Base-by-base conservation (phyloP, 768 basidiomycete species). In the Leccinum ochraceum region DNA sequence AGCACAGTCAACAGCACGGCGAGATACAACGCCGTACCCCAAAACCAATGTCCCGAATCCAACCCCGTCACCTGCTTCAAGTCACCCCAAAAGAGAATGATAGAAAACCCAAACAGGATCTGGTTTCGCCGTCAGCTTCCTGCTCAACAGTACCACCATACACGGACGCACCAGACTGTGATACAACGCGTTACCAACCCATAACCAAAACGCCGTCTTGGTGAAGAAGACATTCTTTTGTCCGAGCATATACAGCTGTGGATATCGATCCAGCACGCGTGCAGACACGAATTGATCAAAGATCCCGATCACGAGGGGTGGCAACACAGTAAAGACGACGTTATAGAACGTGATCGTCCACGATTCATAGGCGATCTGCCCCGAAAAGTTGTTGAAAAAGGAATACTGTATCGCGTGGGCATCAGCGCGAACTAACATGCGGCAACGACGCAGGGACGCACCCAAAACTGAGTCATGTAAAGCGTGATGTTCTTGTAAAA, bases 381-480 rank as follows among this genome's bases (percentile, higher is more conserved):
- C 97, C 1, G 97, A 99, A 79, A 97, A 98, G 69, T 96, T 97
- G 81, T 98, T 99, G 84, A 95, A 93, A 81, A 98, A 96, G 10
- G 97, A 97, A 75, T 86, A 99, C 96, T 98, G 54, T n/a, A 54
- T 39, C 13, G 14, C 28, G 11, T 7, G 4, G 17, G 4, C 32
- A 49, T 68, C 55, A 66, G 60, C 22, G 13, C 2, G 2, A 46
- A 49, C 24, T n/a, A 26, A 36, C 1, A 1, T 14, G n/a, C 2
- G n/a, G 13, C 1, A 17, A 6, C 20, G n/a, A 16, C 17, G 5
- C 11, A 37, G 16, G 4, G 22, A 63, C 83, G 24, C 75, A 95
- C 95, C 95, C 95, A 98, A 74, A 98, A 98, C 63, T 96, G 93
- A 24, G 95, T 97, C 93, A 99, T 94, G 75, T 98, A 98, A 16